These are phyloP conservation scores for Candida dendrica DNA, from an alignment of 805 yeast genomes.

Conservation along the genomic window DNA sequence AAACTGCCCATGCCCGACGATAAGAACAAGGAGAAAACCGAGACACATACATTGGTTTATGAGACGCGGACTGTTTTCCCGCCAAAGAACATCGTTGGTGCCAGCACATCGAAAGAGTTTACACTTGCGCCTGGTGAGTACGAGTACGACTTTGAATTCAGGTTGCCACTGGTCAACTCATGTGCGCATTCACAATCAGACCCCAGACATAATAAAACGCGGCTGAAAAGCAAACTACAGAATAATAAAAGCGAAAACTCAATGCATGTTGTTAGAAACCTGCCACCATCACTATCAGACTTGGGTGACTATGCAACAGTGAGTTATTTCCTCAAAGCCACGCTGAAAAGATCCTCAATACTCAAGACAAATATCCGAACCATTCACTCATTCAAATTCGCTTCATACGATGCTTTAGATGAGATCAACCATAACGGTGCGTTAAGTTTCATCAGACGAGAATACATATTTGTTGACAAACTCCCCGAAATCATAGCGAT, in stretches of 20 bases:
- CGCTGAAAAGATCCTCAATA: slow-evolving; percentile 47
- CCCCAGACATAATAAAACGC: background rate
- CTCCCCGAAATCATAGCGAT: slow-evolving; percentile 39
- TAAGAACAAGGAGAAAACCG: slow-evolving; percentile 2
- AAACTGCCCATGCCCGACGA: slow-evolving; percentile 25
- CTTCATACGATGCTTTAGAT: slow-evolving; percentile 6
- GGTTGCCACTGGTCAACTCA: slow-evolving; percentile 23
- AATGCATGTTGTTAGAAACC: background rate
- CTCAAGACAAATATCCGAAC: slow-evolving; percentile 40
- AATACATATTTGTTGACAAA: slow-evolving; percentile 29
- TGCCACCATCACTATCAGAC: slow-evolving; percentile 14
- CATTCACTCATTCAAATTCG: slow-evolving; percentile 13
- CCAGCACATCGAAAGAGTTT: slow-evolving; percentile 32
- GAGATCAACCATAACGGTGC: slow-evolving; percentile 24
- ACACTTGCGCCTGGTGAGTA: slow-evolving; percentile 45
- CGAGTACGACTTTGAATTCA: slow-evolving; percentile 33
- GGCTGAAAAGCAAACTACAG: too few relatives aligned
- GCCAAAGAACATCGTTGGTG: slow-evolving; percentile 25
- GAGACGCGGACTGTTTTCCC: slow-evolving; percentile 43
- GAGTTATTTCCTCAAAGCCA: slow-evolving; percentile 49
- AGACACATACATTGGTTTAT: slow-evolving; percentile 35
- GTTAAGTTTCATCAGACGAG: slow-evolving; percentile 40
- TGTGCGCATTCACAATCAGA: slow-evolving; percentile 30
- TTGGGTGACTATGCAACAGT: slow-evolving; percentile 1
- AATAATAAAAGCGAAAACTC: background rate